Conservation (phyloP, 225 moss, liverwort and hornwort species). For the Thuidium tamariscinum region DNA sequence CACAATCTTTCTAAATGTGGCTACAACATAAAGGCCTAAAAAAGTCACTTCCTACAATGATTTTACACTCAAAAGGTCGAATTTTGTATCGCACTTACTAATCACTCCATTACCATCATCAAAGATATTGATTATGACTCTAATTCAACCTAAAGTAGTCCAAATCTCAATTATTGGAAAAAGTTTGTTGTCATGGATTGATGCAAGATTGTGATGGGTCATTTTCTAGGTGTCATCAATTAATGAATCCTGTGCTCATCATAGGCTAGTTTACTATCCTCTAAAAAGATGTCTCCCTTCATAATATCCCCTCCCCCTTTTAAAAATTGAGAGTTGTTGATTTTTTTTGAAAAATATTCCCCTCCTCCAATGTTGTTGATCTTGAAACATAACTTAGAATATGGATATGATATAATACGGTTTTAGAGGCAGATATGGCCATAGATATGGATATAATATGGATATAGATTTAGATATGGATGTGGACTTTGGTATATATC, state of each 20-base stretch:
- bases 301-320: too few relatives aligned
- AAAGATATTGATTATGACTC: not conserved
- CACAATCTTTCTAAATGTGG: not conserved
- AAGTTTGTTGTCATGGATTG: not conserved
- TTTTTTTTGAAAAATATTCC: too few relatives aligned
- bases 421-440: too few relatives aligned
- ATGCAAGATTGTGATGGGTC: not conserved
- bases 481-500: too few relatives aligned
- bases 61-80: not conserved
- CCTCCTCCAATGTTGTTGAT: too few relatives aligned
- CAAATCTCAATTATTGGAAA: not conserved
- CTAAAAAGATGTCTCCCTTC: too few relatives aligned
- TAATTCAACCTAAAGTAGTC: not conserved
- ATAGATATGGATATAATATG: too few relatives aligned
- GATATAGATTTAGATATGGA: too few relatives aligned
- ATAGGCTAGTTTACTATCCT: not conserved
- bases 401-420: too few relatives aligned
- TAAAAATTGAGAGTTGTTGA: too few relatives aligned
- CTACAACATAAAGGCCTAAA: not conserved
- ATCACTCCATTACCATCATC: not conserved
- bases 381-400: too few relatives aligned
- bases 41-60: not conserved
- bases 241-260: accelerated
- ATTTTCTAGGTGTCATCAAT: not conserved
- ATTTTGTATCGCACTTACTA: accelerated